A percentile compares a stretch with the other conserved stretches of the same genome.
phyloP scores from a whole-genome alignment of 805 yeast species.

The Lipomyces orientalis region DNA sequence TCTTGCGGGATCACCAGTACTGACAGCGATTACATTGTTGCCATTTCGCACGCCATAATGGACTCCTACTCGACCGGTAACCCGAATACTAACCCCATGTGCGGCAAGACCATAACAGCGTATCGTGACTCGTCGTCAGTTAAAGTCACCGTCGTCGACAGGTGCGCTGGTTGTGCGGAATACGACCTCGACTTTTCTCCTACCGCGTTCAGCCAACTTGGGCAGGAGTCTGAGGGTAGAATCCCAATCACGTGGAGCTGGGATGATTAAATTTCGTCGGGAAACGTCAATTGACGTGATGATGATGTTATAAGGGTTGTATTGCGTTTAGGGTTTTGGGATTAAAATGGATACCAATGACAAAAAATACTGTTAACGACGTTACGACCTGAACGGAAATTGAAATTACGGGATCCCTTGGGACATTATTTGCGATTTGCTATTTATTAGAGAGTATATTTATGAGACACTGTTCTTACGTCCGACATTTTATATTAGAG shows the following conservation, averaged over 20 bases:
- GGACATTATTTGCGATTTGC: neutral
- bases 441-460: too few relatives aligned
- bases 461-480: too few relatives aligned
- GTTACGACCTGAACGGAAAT: neutral
- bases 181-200: slow-evolving; percentile 67
- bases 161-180: slow-evolving; percentile 60
- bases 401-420: neutral
- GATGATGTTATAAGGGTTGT: neutral
- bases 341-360: neutral
- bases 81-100: slow-evolving; percentile 51
- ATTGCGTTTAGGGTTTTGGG: neutral
- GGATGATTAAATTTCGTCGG: slow-evolving; percentile 21
- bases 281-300: neutral
- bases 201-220: slow-evolving; percentile 59
- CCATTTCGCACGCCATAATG: slow-evolving; percentile 55
- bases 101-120: slow-evolving; percentile 60
- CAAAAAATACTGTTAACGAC: neutral
- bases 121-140: slow-evolving; percentile 57
- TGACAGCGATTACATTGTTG: slow-evolving; percentile 59
- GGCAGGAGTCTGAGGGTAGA: slow-evolving; percentile 59
- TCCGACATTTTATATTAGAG: too few relatives aligned
- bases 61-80: slow-evolving; percentile 50
- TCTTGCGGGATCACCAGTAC: slow-evolving; percentile 60
- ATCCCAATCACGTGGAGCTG: slow-evolving; percentile 60
- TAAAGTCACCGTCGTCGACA: slow-evolving; percentile 61